Evolutionary conservation across 1,284 basidiomycete genomes (phyloP).

Genomic region (Trametes pubescens): DNA sequence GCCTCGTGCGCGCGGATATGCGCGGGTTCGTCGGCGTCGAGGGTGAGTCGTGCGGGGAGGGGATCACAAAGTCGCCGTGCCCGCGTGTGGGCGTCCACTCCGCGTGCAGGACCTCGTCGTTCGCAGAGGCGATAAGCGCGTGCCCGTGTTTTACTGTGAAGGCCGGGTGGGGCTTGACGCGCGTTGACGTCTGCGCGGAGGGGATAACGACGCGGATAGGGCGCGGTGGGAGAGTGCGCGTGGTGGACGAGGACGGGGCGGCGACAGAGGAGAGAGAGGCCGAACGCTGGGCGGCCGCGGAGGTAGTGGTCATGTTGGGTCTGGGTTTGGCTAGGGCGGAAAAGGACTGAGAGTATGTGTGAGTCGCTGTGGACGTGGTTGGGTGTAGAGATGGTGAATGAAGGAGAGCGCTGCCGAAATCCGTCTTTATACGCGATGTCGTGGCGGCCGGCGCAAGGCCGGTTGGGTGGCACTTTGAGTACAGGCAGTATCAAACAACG

Average conservation of each 20-base stretch:
- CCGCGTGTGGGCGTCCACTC: background rate
- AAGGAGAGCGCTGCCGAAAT: background rate
- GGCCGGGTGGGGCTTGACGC: background rate
- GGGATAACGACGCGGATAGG: background rate
- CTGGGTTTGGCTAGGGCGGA: background rate
- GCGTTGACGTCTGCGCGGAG: background rate
- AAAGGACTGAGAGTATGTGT: too few relatives aligned
- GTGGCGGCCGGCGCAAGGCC: background rate
- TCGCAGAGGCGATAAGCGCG: too few relatives aligned
- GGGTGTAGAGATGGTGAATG: too few relatives aligned
- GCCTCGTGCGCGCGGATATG: conserved; percentile 4
- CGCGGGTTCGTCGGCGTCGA: conserved; percentile 1
- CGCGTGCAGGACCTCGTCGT: too few relatives aligned
- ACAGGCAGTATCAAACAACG: background rate
- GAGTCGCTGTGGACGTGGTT: too few relatives aligned
- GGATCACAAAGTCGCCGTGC: background rate
- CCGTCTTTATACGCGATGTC: background rate
- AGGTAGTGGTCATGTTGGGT: background rate
- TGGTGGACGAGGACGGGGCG: background rate
- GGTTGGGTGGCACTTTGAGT: background rate
- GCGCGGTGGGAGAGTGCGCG: background rate
- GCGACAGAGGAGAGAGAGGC: background rate
- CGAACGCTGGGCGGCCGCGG: background rate
- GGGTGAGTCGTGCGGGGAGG: conserved; percentile 1
- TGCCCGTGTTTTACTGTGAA: too few relatives aligned